Conservation (phyloP, 192 early-diverging fungal species). For the Backusella morwellensis region DNA sequence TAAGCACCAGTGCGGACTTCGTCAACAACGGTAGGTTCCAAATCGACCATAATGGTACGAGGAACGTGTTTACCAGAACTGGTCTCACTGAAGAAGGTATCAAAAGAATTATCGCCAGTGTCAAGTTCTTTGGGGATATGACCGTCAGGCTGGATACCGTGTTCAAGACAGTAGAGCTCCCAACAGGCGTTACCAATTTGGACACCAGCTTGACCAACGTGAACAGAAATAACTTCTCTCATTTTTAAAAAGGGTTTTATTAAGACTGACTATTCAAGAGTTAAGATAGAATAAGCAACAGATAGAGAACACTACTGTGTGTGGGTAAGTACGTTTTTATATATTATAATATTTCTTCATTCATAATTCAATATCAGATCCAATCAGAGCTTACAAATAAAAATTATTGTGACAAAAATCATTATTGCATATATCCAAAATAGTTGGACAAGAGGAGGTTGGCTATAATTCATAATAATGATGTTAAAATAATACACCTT, state of each 20-base stretch:
- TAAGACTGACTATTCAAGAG: slow-evolving; percentile 10
- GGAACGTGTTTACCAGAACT: slow-evolving; percentile 43
- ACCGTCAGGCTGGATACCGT: slow-evolving; percentile 40
- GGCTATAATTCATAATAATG: background rate
- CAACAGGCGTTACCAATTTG: slow-evolving; percentile 88
- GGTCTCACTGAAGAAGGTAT: slow-evolving; percentile 48
- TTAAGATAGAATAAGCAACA: slow-evolving; percentile 24
- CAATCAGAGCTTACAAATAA: background rate
- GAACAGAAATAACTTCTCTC: slow-evolving; percentile 45
- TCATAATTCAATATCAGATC: background rate
- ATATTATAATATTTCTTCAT: background rate
- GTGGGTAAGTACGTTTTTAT: background rate
- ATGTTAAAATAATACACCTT: too few relatives aligned
- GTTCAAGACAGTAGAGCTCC: slow-evolving; percentile 58
- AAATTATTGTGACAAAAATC: background rate
- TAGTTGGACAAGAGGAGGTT: background rate
- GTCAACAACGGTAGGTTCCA: slow-evolving; percentile 49
- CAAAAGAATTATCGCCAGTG: slow-evolving; percentile 38
- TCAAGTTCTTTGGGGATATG: slow-evolving; percentile 22
- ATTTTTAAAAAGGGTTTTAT: slow-evolving; percentile 26
- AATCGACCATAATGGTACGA: slow-evolving; percentile 47
- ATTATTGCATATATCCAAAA: background rate
- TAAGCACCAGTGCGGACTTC: slow-evolving; percentile 49
- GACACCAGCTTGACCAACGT: slow-evolving; percentile 64
- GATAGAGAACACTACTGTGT: background rate